Conservation (phyloP, 1,139 yeast genomes). For the Yamadazyma sp. region DNA sequence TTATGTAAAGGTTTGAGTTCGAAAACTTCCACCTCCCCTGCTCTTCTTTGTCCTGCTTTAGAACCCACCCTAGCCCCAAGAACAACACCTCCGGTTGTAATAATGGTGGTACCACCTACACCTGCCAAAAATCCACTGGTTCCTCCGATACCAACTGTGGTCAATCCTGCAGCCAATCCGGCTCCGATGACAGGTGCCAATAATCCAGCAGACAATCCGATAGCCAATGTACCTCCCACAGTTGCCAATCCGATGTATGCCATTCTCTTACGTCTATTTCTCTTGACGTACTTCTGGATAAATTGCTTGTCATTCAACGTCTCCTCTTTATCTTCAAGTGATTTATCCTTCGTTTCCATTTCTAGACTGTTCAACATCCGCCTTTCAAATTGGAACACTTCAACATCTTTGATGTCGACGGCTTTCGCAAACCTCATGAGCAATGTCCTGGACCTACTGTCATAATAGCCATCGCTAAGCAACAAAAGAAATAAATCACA, state of each 20-base stretch:
- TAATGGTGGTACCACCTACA: constrained; percentile 93
- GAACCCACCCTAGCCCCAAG: constrained; percentile 90
- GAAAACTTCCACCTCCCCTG: constrained; percentile 91
- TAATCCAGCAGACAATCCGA: constrained; percentile 93
- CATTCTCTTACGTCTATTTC: constrained; percentile 63
- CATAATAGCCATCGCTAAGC: constrained; percentile 83
- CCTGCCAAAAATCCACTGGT: constrained; percentile 93
- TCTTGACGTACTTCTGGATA: constrained; percentile 67
- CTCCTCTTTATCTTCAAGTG: constrained; percentile 60
- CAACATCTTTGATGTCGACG: constrained; percentile 59
- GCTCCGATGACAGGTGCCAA: constrained; percentile 98
- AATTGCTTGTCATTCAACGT: constrained; percentile 73
- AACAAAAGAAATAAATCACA: constrained; percentile 85
- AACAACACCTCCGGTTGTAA: constrained; percentile 88
- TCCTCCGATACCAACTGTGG: constrained; percentile 92
- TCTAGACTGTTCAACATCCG: constrained; percentile 88
- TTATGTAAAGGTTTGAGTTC: constrained; percentile 92
- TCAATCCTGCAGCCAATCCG: constrained; percentile 94
- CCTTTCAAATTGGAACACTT: constrained; percentile 84
- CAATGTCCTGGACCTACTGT: constrained; percentile 80
- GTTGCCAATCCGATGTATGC: constrained; percentile 94
- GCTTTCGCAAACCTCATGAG: constrained; percentile 63
- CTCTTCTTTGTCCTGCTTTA: constrained; percentile 79
- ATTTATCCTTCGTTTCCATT: constrained; percentile 64
- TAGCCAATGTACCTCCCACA: constrained; percentile 92